These are phyloP conservation scores for Leccinum ochraceum DNA, from an alignment of 768 basidiomycete genomes.

Conservation along the genomic window DNA sequence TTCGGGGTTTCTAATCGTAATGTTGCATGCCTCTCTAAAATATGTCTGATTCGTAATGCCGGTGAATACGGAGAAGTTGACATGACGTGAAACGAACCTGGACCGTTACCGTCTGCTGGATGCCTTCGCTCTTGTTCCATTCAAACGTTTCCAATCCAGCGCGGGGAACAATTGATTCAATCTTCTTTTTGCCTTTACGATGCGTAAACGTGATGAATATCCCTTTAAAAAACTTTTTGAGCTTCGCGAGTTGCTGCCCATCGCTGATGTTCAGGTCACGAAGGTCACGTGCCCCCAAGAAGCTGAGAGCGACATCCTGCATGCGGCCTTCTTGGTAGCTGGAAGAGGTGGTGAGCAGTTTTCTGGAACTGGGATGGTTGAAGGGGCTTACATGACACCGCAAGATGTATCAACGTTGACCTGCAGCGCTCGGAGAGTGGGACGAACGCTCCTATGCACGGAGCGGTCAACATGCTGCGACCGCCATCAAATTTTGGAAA, in stretches of 20 bases:
- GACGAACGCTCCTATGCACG: slow-evolving; percentile 45
- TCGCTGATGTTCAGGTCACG: slow-evolving; percentile 33
- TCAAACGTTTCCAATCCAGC: slow-evolving; percentile 44
- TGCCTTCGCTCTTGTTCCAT: slow-evolving; percentile 32
- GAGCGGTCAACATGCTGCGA: not conserved
- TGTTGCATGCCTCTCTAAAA: slow-evolving; percentile 37
- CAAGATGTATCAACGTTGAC: slow-evolving; percentile 51
- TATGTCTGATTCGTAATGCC: slow-evolving; percentile 39
- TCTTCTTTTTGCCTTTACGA: slow-evolving; percentile 32
- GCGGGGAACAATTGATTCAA: slow-evolving; percentile 37
- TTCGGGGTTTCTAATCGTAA: slow-evolving; percentile 33
- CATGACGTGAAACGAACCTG: slow-evolving; percentile 32
- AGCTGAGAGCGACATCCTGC: slow-evolving; percentile 33
- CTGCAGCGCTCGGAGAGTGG: slow-evolving; percentile 39
- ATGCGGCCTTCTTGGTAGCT: slow-evolving; percentile 31
- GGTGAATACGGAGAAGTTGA: not conserved
- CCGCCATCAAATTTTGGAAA: not conserved
- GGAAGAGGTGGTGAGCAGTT: not conserved
- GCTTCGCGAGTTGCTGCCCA: slow-evolving; percentile 28
- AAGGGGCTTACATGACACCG: slow-evolving; percentile 41
- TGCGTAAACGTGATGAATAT: slow-evolving; percentile 35
- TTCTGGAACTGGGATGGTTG: not conserved
- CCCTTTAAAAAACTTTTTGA: slow-evolving; percentile 42
- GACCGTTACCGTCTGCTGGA: slow-evolving; percentile 35
- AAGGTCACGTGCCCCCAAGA: slow-evolving; percentile 26